These are phyloP conservation scores for Penicillium fuscoglaucum DNA, from an alignment of 2,329 filamentous ascomycete genomes.

Conservation along the genomic window DNA sequence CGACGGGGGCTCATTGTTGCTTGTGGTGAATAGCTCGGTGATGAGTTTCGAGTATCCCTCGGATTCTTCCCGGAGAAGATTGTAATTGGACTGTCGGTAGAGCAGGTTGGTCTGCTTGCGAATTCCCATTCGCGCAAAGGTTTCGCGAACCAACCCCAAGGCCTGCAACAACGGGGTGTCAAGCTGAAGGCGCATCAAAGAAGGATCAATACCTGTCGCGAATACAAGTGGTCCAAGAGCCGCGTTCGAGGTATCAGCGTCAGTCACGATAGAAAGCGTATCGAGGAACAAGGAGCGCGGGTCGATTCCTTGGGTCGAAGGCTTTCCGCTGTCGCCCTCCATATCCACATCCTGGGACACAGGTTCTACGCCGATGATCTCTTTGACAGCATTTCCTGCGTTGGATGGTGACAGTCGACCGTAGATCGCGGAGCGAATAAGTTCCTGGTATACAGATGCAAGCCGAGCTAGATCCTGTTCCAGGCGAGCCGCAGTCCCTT, in stretches of 20 bases:
- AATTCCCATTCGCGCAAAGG: slow-evolving; percentile 78
- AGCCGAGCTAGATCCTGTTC: slow-evolving; percentile 69
- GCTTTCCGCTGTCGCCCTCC: slow-evolving; percentile 45
- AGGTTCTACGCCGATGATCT: slow-evolving; percentile 65
- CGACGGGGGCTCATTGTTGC: slow-evolving; percentile 70
- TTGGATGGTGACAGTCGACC: slow-evolving; percentile 65
- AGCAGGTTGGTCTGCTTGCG: slow-evolving; percentile 89
- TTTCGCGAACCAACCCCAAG: slow-evolving; percentile 78
- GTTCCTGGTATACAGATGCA: slow-evolving; percentile 77
- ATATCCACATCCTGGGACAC: slow-evolving; percentile 50
- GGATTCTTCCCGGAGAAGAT: slow-evolving; percentile 88
- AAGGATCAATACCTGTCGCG: slow-evolving; percentile 69
- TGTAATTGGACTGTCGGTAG: slow-evolving; percentile 96
- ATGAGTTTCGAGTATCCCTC: slow-evolving; percentile 96
- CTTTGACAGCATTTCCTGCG: slow-evolving; percentile 70
- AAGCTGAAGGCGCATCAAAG: slow-evolving; percentile 76
- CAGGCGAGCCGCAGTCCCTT: slow-evolving; percentile 63
- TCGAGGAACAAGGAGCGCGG: slow-evolving; percentile 76
- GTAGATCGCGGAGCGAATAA: slow-evolving; percentile 73
- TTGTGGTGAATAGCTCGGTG: slow-evolving; percentile 91
- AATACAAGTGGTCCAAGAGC: slow-evolving; percentile 67
- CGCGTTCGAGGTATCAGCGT: slow-evolving; percentile 63
- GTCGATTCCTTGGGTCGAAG: slow-evolving; percentile 51
- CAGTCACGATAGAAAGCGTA: slow-evolving; percentile 74
- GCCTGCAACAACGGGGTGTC: slow-evolving; percentile 74